Base-by-base conservation (phyloP, 169 alveolate species). In the Babesia ovis region DNA sequence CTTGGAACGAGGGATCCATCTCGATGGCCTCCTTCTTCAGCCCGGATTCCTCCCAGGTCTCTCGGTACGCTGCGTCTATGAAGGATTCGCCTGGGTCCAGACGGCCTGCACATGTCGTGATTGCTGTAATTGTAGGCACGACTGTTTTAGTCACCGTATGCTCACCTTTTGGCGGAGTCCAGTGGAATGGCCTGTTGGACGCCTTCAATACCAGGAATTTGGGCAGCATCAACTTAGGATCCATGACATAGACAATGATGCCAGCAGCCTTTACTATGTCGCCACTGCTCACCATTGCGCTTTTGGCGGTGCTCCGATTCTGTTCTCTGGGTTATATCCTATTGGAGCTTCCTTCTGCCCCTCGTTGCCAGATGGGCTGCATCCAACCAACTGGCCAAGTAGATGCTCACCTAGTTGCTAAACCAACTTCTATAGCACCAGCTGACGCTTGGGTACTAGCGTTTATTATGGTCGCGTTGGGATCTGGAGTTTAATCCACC, bases 101-200 rank as follows among this genome's bases (percentile, higher is more conserved):
- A 0, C 91, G 76, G 55, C 82, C 68, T 73, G 43, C 20, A 54
- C 27, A 34, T 18, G 6, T n/a, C n/a, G n/a, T n/a, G n/a, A n/a
- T n/a, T n/a, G n/a, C n/a, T n/a, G n/a, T n/a, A n/a, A n/a, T n/a
- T 53, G 41, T 18, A 5, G n/a, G 34, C 46, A 8, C 46, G 14
- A 39, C n/a, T 9, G 46, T 8, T 39, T 9, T 14, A 39, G n/a
- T 14, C n/a, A 4, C 18, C 9, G 58, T 42, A 51, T 3, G 25
- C 45, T 31, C 25, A 85, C 93, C 93, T 66, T 89, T 89, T 25
- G 93, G 93, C 25, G 93, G 93, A 5, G 91, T 84, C 91, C 91
- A 89, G 71, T 89, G 93, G 68, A 32, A 81, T 20, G 87, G 85
- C 31, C 66, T 81, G 54, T 81, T 72, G n/a, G 91, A 84, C 29